Percentiles rank a stretch among this genome's conserved stretches.
Evolutionary conservation across 352 stramenopile species (phyloP).

Genomic region (Discostella stelligera): DNA sequence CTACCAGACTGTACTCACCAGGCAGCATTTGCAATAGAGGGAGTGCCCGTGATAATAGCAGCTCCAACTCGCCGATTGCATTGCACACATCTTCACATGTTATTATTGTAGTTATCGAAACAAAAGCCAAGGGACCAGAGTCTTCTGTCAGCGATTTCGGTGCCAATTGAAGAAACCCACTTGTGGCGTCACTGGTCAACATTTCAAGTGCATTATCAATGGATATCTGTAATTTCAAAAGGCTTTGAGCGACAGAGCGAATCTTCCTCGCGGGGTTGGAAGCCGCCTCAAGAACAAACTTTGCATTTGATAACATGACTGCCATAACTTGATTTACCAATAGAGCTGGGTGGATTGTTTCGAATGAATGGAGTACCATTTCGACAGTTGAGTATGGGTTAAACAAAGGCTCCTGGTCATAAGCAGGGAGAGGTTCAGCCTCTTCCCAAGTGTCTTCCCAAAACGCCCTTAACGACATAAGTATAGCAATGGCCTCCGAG

Average conservation of each 20-base stretch:
- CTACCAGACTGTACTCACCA: slow-evolving; percentile 60
- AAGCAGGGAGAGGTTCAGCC: slow-evolving; percentile 56
- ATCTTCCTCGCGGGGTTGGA: slow-evolving; percentile 52
- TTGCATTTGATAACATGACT: slow-evolving; percentile 66
- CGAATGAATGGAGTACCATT: slow-evolving; percentile 75
- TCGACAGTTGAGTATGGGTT: slow-evolving; percentile 70
- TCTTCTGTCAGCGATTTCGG: slow-evolving; percentile 23
- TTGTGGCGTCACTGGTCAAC: slow-evolving; percentile 59
- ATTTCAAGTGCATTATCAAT: slow-evolving; percentile 58
- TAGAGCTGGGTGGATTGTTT: slow-evolving; percentile 76
- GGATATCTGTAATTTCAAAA: slow-evolving; percentile 52
- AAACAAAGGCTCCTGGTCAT: slow-evolving; percentile 77
- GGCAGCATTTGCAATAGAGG: slow-evolving; percentile 68
- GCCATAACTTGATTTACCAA: slow-evolving; percentile 77
- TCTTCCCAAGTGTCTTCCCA: slow-evolving; percentile 77
- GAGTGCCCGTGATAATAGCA: slow-evolving; percentile 60
- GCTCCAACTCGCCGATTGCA: slow-evolving; percentile 64
- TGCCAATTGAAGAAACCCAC: slow-evolving; percentile 32
- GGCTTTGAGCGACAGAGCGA: slow-evolving; percentile 35
- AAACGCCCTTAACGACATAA: slow-evolving; percentile 68
- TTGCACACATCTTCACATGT: slow-evolving; percentile 76
- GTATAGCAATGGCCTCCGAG: slow-evolving; percentile 59
- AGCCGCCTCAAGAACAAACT: slow-evolving; percentile 64
- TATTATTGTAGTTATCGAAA: slow-evolving; percentile 59
- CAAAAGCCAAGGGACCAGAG: slow-evolving; percentile 48